Evolutionary conservation across 495 filamentous ascomycete genomes (phyloP).

Genomic region (Hypoxylon intermedium): DNA sequence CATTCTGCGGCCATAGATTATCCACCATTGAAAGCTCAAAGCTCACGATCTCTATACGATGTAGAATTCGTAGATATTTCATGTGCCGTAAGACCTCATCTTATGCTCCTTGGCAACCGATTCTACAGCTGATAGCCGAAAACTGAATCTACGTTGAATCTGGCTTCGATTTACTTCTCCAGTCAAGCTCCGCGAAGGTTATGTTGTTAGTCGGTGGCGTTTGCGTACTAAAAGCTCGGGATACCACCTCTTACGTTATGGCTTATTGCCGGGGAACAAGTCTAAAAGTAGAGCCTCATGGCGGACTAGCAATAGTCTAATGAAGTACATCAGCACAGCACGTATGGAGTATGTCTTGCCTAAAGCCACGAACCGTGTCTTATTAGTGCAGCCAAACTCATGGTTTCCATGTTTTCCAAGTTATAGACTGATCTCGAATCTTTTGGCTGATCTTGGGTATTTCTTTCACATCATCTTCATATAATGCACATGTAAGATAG

Average conservation of each 20-base stretch:
- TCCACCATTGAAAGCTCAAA: conserved; percentile 35
- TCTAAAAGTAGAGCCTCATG: conserved; percentile 36
- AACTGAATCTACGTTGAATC: conserved; percentile 14
- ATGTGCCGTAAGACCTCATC: conserved; percentile 3
- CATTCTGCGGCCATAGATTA: conserved; percentile 34
- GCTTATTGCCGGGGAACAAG: conserved; percentile 27
- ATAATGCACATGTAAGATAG: conserved; percentile 39
- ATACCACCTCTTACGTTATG: conserved; percentile 37
- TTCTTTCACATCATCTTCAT: conserved; percentile 36
- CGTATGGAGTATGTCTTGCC: background rate
- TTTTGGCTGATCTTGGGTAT: conserved; percentile 32
- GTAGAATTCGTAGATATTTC: conserved; percentile 6
- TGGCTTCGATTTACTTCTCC: conserved; percentile 8
- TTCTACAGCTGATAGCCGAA: no score
- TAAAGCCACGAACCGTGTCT: conserved; percentile 7
- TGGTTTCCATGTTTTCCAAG: conserved; percentile 15
- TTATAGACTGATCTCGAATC: conserved; percentile 30
- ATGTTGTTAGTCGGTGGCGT: conserved; percentile 23
- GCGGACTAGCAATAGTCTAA: conserved; percentile 9
- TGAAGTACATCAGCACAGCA: background rate
- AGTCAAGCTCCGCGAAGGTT: conserved; percentile 18
- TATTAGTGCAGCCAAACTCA: conserved; percentile 11
- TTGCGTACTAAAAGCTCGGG: conserved; percentile 28
- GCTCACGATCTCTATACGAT: conserved; percentile 25
- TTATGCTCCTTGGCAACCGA: no score